Percentiles rank a stretch among this genome's conserved stretches.
Conservation (phyloP, 495 filamentous ascomycete genomes). For the Tuber brumale region DNA sequence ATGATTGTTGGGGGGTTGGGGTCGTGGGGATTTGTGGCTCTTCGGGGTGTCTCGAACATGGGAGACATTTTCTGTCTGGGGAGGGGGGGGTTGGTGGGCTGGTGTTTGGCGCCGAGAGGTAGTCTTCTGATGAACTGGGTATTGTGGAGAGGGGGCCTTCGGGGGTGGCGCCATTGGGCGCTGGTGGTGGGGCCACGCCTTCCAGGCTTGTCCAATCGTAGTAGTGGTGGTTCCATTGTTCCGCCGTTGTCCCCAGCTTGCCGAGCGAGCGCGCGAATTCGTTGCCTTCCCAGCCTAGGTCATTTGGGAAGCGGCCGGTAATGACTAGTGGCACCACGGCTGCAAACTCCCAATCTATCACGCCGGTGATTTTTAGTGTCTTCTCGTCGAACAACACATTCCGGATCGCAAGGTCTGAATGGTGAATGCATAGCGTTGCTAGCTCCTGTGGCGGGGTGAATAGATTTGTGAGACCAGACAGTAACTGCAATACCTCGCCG, state of each 20-base stretch:
- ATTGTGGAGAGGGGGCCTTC: neutral
- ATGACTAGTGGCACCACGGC: slow-evolving; percentile 39
- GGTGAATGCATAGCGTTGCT: slow-evolving; percentile 41
- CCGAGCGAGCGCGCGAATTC: slow-evolving; percentile 40
- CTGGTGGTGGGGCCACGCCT: slow-evolving; percentile 33
- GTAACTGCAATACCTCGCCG: slow-evolving; percentile 36
- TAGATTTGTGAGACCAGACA: slow-evolving; percentile 33
- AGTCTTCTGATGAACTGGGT: slow-evolving; percentile 10
- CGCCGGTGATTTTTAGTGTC: slow-evolving; percentile 41
- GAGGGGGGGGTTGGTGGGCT: slow-evolving; percentile 18
- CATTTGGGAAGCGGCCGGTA: slow-evolving; percentile 39
- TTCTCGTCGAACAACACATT: slow-evolving; percentile 42
- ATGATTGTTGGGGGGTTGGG: neutral
- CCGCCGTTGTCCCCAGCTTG: slow-evolving; percentile 31
- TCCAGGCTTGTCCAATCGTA: slow-evolving; percentile 41
- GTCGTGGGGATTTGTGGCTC: neutral
- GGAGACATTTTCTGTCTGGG: slow-evolving; percentile 12
- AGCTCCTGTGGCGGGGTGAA: slow-evolving; percentile 38
- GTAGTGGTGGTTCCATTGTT: slow-evolving; percentile 41
- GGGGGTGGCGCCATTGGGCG: slow-evolving; percentile 13
- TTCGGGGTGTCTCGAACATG: neutral
- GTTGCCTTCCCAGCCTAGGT: slow-evolving; percentile 41
- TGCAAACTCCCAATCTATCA: slow-evolving; percentile 42
- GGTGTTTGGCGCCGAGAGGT: slow-evolving; percentile 23
- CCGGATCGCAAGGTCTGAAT: slow-evolving; percentile 41